Conservation (phyloP, 2,329 filamentous ascomycete species). For the Ciborinia camelliae region DNA sequence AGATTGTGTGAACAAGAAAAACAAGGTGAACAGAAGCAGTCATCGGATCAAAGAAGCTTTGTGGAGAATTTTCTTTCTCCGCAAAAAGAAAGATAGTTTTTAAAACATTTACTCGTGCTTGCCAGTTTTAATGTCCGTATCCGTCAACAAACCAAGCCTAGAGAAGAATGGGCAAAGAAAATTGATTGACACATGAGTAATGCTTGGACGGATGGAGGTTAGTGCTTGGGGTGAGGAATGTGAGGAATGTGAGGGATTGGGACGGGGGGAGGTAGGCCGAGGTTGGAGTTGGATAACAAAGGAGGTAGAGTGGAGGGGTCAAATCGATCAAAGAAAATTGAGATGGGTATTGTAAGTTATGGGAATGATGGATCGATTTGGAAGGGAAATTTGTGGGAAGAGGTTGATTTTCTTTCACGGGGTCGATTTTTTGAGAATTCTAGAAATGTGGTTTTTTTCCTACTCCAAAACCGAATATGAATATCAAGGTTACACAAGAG, state of each 20-base stretch:
- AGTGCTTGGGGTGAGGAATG: neutral
- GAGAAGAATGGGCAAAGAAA: neutral
- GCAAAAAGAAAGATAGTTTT: neutral
- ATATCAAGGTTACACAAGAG: neutral
- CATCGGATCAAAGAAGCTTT: slow-evolving; percentile 5
- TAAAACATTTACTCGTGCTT: neutral
- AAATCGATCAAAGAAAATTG: neutral
- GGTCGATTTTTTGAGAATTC: neutral
- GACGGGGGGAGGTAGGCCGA: neutral
- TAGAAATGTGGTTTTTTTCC: no score
- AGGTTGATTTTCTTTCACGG: no score
- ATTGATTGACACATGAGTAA: neutral
- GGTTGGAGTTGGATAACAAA: neutral
- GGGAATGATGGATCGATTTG: neutral
- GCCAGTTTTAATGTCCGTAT: neutral
- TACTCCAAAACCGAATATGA: neutral
- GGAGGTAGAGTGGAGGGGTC: neutral
- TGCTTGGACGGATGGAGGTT: neutral
- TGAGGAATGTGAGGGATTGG: neutral
- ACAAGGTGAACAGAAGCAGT: no score
- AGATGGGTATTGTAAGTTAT: no score
- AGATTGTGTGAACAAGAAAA: neutral
- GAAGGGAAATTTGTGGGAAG: no score
- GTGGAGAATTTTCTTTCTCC: neutral
- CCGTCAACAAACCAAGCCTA: neutral